A percentile compares a stretch with the other conserved stretches of the same genome.
phyloP scores from a whole-genome alignment of 1,139 yeast genomes.

The Candida mesenterica region DNA sequence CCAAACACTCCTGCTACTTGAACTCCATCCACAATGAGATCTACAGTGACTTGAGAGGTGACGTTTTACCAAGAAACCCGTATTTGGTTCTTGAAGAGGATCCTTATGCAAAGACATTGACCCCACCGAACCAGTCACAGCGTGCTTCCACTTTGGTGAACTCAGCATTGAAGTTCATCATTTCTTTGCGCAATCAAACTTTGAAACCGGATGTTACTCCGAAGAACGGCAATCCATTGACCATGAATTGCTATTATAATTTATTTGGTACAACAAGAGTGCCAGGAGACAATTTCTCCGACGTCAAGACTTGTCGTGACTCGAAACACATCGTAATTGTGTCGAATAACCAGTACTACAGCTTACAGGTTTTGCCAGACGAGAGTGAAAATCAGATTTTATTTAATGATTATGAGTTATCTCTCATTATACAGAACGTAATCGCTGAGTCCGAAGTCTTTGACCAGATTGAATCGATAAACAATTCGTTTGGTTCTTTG shows the following conservation, averaged over 20 bases:
- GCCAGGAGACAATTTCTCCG: conserved; percentile 40
- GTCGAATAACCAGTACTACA: conserved; percentile 62
- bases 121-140: conserved; percentile 63
- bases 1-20: conserved; percentile 51
- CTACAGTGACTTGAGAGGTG: conserved; percentile 63
- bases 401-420: conserved; percentile 58
- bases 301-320: conserved; percentile 24
- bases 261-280: conserved; percentile 67
- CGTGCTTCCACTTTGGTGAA: conserved; percentile 65
- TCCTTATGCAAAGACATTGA: conserved; percentile 54
- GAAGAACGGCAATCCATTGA: conserved; percentile 47
- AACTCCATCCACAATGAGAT: conserved; percentile 60
- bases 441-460: conserved; percentile 42
- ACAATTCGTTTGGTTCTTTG: conserved; percentile 63
- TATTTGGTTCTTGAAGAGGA: conserved; percentile 71
- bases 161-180: conserved; percentile 63
- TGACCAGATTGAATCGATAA: conserved; percentile 41
- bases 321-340: conserved; percentile 55
- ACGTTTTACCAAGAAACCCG: conserved; percentile 73
- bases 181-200: conserved; percentile 53
- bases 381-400: conserved; percentile 28
- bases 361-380: conserved; percentile 54
- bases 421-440: conserved; percentile 48
- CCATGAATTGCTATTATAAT: conserved; percentile 66
- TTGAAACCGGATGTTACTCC: conserved; percentile 60